These are phyloP conservation scores for Stemphylium beticola DNA, from an alignment of 2,329 filamentous ascomycete species.

Conservation along the genomic window DNA sequence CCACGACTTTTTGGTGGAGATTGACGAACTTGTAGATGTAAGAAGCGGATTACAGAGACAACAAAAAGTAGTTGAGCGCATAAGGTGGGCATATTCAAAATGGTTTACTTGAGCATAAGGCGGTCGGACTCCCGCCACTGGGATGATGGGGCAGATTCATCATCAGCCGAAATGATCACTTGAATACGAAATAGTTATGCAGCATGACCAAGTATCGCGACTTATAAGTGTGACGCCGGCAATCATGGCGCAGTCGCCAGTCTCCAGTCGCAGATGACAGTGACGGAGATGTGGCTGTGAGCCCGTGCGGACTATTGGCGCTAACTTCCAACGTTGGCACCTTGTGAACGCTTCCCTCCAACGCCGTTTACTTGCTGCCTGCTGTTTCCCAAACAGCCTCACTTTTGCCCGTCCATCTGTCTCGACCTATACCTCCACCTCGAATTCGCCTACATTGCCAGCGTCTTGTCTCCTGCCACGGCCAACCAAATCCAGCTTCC, in stretches of 20 bases:
- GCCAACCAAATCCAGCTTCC: slow-evolving; percentile 12
- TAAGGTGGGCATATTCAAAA: slow-evolving; percentile 87
- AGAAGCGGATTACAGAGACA: slow-evolving; percentile 78
- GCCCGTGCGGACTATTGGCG: slow-evolving; percentile 17
- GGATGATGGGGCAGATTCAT: not conserved
- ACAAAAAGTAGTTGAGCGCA: slow-evolving; percentile 77
- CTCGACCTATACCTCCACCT: not conserved
- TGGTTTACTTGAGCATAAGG: slow-evolving; percentile 59
- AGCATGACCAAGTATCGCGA: not conserved
- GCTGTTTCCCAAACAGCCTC: slow-evolving; percentile 6
- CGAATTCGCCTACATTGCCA: slow-evolving; percentile 1
- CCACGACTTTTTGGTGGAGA: slow-evolving; percentile 86
- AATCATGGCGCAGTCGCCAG: not conserved
- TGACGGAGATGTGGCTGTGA: slow-evolving; percentile 13
- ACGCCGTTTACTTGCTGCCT: slow-evolving; percentile 17
- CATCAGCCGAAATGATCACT: slow-evolving; percentile 1
- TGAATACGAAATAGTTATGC: not conserved
- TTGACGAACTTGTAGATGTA: slow-evolving; percentile 84
- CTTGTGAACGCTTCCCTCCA: slow-evolving; percentile 11
- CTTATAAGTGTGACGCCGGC: not conserved
- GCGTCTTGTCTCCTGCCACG: not conserved
- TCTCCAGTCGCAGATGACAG: slow-evolving; percentile 8
- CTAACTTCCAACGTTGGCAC: slow-evolving; percentile 19
- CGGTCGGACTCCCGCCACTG: not conserved
- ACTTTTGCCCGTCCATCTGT: slow-evolving; percentile 1